phyloP scores from a whole-genome alignment of 2,329 filamentous ascomycete species.

The Penicillium occitanis region DNA sequence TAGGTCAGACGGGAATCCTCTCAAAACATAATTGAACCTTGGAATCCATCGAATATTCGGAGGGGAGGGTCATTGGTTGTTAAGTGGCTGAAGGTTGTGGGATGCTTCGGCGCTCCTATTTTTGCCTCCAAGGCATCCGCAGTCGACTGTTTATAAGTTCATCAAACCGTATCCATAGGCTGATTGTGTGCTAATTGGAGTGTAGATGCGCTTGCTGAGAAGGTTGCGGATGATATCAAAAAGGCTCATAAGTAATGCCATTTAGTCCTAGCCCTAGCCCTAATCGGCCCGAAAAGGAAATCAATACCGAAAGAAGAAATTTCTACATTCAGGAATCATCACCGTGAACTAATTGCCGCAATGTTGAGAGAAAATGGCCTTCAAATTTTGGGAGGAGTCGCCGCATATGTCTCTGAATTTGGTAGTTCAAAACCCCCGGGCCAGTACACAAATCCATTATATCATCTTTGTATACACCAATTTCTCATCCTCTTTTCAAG shows the following conservation, averaged over 20 bases:
- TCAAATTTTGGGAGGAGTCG: too few species aligned
- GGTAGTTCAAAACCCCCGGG: too few species aligned
- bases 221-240: neutral
- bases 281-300: neutral
- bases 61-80: neutral
- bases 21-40: neutral
- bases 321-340: neutral
- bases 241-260: neutral
- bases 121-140: neutral
- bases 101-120: neutral
- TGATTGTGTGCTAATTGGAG: neutral
- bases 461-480: too few species aligned
- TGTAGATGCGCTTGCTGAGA: neutral
- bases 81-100: neutral
- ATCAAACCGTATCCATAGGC: too few species aligned
- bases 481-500: neutral
- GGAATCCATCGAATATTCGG: neutral
- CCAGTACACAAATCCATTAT: neutral
- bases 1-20: neutral
- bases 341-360: neutral
- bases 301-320: neutral
- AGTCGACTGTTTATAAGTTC: neutral
- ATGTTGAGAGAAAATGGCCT: too few species aligned
- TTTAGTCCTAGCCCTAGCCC: conserved; percentile 5
- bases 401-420: too few species aligned